Percentiles rank a stretch among this genome's conserved stretches.
phyloP scores from a whole-genome alignment of 2,329 filamentous ascomycete genomes.

The Epichloe baconii region DNA sequence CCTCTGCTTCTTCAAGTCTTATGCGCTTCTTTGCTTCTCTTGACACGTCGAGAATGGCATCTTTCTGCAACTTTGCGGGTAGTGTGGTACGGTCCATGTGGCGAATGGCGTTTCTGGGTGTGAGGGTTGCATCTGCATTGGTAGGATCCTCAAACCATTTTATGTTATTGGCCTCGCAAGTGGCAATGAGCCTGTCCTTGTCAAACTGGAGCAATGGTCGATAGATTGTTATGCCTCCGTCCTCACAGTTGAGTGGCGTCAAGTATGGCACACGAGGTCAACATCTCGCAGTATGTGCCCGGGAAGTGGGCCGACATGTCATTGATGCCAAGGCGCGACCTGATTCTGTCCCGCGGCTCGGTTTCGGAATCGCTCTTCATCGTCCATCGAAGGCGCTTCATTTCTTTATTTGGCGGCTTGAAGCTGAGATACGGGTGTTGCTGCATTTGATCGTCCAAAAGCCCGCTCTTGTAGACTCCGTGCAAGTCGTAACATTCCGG shows the following conservation, averaged over 20 bases:
- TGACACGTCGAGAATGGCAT: conserved; percentile 49
- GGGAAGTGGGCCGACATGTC: conserved; percentile 16
- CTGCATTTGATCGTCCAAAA: conserved; percentile 31
- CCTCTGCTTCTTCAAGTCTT: conserved; percentile 34
- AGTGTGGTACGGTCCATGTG: conserved; percentile 46
- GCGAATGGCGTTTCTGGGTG: conserved; percentile 68
- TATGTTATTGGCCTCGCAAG: conserved; percentile 55
- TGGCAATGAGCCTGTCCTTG: conserved; percentile 62
- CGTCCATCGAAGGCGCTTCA: conserved; percentile 16
- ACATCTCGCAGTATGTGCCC: conserved; percentile 9
- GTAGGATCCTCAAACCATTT: conserved; percentile 77
- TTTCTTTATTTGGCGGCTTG: conserved; percentile 17
- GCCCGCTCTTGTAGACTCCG: conserved; percentile 55
- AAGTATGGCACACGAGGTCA: conserved; percentile 18
- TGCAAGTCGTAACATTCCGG: conserved; percentile 72
- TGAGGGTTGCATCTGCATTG: conserved; percentile 65
- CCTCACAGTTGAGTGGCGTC: conserved; percentile 34
- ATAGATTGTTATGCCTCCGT: conserved; percentile 52
- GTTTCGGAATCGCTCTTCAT: conserved; percentile 17
- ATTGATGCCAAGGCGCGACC: conserved; percentile 8
- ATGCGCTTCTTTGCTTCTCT: conserved; percentile 33
- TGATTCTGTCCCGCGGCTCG: conserved; percentile 10
- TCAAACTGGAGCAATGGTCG: conserved; percentile 58
- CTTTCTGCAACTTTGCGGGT: conserved; percentile 56
- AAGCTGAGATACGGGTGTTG: conserved; percentile 25